Conservation (phyloP, 768 basidiomycete species). For the Strobilomyces dryophilus region DNA sequence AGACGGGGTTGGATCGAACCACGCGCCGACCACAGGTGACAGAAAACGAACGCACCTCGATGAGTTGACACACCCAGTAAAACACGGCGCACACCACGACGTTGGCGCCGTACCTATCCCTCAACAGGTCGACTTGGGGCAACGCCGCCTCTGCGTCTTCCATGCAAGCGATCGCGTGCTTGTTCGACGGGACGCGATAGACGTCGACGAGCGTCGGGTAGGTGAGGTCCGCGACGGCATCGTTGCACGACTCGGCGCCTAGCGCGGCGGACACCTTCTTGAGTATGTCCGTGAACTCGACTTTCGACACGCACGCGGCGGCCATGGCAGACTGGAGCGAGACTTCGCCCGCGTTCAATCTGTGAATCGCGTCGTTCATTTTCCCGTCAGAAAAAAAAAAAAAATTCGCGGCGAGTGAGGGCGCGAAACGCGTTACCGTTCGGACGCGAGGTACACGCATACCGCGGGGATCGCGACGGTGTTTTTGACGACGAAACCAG, state of each 20-base stretch:
- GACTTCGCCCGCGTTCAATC: constrained; percentile 28
- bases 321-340: constrained; percentile 24
- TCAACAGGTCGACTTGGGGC: constrained; percentile 12
- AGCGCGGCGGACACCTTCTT: constrained; percentile 21
- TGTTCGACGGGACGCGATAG: constrained; percentile 17
- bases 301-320: constrained; percentile 21
- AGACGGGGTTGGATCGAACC: not conserved
- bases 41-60: constrained; percentile 28
- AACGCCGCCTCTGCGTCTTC: constrained; percentile 30
- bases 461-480: constrained; percentile 23
- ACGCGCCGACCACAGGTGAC: not conserved
- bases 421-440: constrained; percentile 22
- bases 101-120: constrained; percentile 13
- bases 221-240: constrained; percentile 7
- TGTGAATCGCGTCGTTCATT: not conserved
- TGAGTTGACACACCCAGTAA: constrained; percentile 41
- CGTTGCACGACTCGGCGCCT: not conserved
- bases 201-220: constrained; percentile 32
- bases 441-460: constrained; percentile 31
- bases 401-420: not conserved
- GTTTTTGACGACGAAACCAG: constrained; percentile 26
- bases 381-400: not conserved
- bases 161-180: constrained; percentile 24
- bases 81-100: constrained; percentile 39
- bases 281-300: constrained; percentile 22